Percentiles rank a stretch among this genome's conserved stretches.
Conservation (phyloP, 441 rosid genomes). For the Erodium chrysanthum region DNA sequence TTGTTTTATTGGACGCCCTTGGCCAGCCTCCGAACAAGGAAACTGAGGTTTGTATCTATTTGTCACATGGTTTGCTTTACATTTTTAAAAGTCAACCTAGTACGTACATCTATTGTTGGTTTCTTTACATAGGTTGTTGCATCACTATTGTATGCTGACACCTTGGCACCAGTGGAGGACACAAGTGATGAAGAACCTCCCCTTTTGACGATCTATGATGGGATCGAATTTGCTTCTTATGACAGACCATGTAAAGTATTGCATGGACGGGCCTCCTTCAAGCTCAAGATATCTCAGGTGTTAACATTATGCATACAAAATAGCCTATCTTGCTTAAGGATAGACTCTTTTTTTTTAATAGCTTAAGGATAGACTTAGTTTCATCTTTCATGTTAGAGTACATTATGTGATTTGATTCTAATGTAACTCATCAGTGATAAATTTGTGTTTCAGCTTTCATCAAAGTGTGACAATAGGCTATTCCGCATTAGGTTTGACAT, state of each 20-base stretch:
- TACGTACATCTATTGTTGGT: constrained; percentile 11
- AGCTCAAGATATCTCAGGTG: constrained; percentile 74
- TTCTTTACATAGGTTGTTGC: constrained; percentile 41
- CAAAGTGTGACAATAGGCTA: constrained; percentile 59
- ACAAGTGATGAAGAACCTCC: constrained; percentile 53
- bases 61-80: constrained; percentile 6
- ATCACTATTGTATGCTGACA: constrained; percentile 57
- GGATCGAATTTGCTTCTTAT: constrained; percentile 50
- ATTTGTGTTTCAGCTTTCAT: constrained; percentile 46
- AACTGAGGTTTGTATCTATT: constrained; percentile 36
- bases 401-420: constrained; percentile 2
- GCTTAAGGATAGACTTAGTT: not conserved
- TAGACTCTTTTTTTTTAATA: too few species aligned
- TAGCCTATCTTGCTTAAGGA: too few species aligned
- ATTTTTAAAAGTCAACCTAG: constrained; percentile 5
- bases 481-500: constrained; percentile 49
- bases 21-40: constrained; percentile 45
- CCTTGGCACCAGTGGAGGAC: constrained; percentile 47
- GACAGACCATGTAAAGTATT: constrained; percentile 46
- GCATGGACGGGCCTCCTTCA: constrained; percentile 64
- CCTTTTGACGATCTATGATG: constrained; percentile 52
- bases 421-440: constrained; percentile 9
- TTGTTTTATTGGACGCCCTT: constrained; percentile 46
- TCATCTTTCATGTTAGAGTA: not conserved
- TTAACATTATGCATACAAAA: constrained; percentile 12